Base-by-base conservation (phyloP, 1,284 basidiomycete genomes). In the Cutaneotrichosporon mucoides region DNA sequence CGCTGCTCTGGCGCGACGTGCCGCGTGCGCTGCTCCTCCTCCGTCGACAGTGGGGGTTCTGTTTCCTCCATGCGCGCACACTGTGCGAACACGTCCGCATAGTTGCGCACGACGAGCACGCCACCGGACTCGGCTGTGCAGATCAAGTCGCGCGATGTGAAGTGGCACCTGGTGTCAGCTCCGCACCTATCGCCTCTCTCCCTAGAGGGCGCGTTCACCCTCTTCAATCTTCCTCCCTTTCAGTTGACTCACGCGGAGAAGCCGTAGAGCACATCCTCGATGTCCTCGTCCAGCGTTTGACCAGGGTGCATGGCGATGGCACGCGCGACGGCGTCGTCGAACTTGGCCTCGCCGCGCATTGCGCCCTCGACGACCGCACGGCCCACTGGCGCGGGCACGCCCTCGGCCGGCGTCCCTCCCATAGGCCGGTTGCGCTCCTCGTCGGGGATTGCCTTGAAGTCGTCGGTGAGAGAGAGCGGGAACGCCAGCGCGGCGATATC, bases 61-160 rank as follows among this genome's bases (percentile, higher is more conserved):
- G 34, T 11, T 12, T 50, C 6, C 15, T 40, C 49, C 49, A 51
- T 51, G 8, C 16, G 37, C 11, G 55, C 38, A 12, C 49, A 51
- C 16, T 51, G 35, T 5, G 41, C 9, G 8, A 76, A 57, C 1
- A 70, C 65, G 3, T 55, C 24, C 5, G 44, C 33, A 48, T 76
- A 76, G 53, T 73, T 55, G 10, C 69, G 62, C 0, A 74, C 55
- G 16, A 74, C 58, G 37, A 71, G 59, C 8, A 74, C 38, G 2
- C 61, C 53, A 3, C 69, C 71, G 0, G 57, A 35, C 8, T 41
- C 41, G 2, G 67, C 60, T 4, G 68, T 64, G 48, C 67, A 72
- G 33, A 74, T 58, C 6, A 76, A 48, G 48, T 76, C 69, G 0
- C 42, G 59, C 2, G 62, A 45, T 5, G 72, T 73, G 50, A 63